These are phyloP conservation scores for Paecilomyces niveus DNA, from an alignment of 2,329 filamentous ascomycete species.

Conservation along the genomic window DNA sequence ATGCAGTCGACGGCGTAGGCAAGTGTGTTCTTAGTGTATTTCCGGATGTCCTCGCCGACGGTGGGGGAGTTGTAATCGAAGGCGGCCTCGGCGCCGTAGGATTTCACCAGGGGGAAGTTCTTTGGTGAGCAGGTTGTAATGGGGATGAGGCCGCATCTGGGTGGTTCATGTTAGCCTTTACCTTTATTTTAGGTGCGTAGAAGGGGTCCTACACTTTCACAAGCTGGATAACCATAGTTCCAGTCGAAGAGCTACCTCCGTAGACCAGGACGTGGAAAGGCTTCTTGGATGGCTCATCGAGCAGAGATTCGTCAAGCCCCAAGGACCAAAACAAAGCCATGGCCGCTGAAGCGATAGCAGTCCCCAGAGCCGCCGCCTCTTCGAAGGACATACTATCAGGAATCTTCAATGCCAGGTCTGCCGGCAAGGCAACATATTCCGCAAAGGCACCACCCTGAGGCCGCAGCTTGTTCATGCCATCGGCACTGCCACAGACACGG, in stretches of 20 bases:
- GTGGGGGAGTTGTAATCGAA: background rate
- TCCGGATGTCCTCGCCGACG: constrained; percentile 18
- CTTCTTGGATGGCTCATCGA: background rate
- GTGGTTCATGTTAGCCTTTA: background rate
- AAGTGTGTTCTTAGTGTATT: constrained; percentile 30
- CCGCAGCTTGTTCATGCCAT: background rate
- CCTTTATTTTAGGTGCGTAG: too few relatives aligned
- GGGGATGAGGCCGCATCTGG: background rate
- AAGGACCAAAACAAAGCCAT: background rate
- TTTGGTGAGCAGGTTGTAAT: background rate
- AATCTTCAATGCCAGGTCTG: background rate
- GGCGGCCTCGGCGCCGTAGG: background rate
- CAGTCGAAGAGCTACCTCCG: background rate
- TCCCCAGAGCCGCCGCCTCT: background rate
- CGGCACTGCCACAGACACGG: background rate
- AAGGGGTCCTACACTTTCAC: too few relatives aligned
- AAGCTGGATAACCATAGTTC: background rate
- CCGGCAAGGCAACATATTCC: background rate
- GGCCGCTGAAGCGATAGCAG: background rate
- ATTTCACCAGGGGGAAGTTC: background rate
- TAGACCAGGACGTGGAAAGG: background rate
- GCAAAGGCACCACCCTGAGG: background rate
- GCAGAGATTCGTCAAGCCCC: background rate
- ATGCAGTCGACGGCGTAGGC: constrained; percentile 38
- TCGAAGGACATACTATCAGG: background rate